These are phyloP conservation scores for Fraxinus paxiana DNA, from an alignment of 305 asterid species.

Conservation along the genomic window DNA sequence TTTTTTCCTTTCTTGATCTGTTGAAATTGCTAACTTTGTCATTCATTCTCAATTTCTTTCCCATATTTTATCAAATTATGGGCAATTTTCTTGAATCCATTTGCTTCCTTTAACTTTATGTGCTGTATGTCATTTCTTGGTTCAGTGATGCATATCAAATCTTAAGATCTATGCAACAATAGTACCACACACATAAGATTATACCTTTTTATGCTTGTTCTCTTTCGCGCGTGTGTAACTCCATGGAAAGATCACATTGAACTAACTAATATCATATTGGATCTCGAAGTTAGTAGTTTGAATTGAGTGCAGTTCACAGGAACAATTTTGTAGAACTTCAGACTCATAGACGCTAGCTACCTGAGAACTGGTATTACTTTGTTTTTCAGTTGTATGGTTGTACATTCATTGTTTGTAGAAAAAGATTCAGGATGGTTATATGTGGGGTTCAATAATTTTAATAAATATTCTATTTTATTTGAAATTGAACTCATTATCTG, in stretches of 20 bases:
- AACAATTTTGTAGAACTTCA: background rate
- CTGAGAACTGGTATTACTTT: background rate
- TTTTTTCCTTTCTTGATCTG: background rate
- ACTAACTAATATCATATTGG: background rate
- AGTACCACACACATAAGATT: background rate
- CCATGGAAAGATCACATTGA: slow-evolving; percentile 16
- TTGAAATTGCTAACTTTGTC: background rate
- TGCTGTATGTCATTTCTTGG: slow-evolving; percentile 1
- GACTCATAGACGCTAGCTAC: background rate
- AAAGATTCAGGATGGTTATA: background rate
- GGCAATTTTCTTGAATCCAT: background rate
- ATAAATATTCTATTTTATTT: background rate
- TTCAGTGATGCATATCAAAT: background rate
- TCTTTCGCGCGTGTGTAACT: background rate
- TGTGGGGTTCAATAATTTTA: background rate
- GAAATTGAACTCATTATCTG: background rate
- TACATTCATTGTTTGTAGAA: background rate
- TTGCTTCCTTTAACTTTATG: background rate
- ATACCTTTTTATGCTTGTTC: background rate
- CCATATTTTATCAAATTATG: background rate
- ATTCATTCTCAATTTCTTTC: background rate
- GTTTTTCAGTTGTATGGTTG: background rate
- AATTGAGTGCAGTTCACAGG: background rate
- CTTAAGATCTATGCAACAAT: background rate
- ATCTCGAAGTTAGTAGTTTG: background rate